A percentile compares a stretch with the other conserved stretches of the same genome.
Evolutionary conservation across 176 grass and related monocot genomes (phyloP).

Genomic region (Oryza meridionalis): DNA sequence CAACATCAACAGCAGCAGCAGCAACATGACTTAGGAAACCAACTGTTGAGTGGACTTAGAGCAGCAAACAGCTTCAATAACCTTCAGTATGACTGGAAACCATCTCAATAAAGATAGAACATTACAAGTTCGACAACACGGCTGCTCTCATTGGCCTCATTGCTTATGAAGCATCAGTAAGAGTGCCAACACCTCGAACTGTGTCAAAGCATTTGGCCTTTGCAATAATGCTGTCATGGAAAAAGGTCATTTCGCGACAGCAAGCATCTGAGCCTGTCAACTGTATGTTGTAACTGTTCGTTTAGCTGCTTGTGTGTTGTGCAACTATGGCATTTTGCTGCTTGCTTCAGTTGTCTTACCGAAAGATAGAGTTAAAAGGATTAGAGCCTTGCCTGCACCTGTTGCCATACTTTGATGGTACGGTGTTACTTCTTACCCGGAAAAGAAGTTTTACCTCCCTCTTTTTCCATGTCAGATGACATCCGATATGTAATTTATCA

Average conservation of each 20-base stretch:
- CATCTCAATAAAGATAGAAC: conserved; percentile 61
- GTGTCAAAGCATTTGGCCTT: conserved; percentile 12
- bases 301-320: conserved; percentile 45
- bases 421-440: conserved; percentile 39
- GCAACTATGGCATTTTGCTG: conserved; percentile 39
- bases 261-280: conserved; percentile 36
- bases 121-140: conserved; percentile 20
- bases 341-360: conserved; percentile 39
- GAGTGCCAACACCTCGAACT: conserved; percentile 30
- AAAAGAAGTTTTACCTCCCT: conserved; percentile 27
- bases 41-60: conserved; percentile 74
- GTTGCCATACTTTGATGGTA: background rate
- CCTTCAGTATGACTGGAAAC: conserved; percentile 88
- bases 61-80: conserved; percentile 85
- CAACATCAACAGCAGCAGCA: conserved; percentile 69
- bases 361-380: conserved; percentile 38
- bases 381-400: conserved; percentile 44
- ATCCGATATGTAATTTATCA: conserved; percentile 45
- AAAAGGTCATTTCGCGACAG: conserved; percentile 38
- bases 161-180: conserved; percentile 39
- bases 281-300: conserved; percentile 53
- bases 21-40: conserved; percentile 82
- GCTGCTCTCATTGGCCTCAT: conserved; percentile 17
- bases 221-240: conserved; percentile 30
- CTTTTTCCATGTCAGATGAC: conserved; percentile 36